Percentiles rank a stretch among this genome's conserved stretches.
Evolutionary conservation across 2,329 filamentous ascomycete genomes (phyloP).

Genomic region (Penicillium sp.): DNA sequence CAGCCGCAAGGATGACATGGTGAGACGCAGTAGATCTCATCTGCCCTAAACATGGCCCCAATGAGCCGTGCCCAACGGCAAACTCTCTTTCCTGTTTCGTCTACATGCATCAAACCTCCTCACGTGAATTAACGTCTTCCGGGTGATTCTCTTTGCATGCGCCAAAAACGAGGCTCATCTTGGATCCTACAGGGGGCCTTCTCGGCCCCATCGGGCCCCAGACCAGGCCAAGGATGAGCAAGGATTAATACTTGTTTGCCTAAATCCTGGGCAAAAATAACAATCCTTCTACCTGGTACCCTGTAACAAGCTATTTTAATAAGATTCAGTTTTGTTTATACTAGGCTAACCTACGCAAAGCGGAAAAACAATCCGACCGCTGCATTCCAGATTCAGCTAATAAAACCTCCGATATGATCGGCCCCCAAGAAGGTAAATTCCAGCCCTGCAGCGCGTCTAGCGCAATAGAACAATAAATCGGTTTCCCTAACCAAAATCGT

Average conservation of each 20-base stretch:
- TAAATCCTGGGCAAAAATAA: background rate
- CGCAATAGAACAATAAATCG: background rate
- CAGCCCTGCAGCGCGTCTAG: background rate
- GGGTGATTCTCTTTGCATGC: background rate
- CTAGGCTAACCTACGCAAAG: background rate
- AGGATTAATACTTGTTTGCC: background rate
- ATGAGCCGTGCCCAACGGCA: background rate
- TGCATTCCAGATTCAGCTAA: background rate
- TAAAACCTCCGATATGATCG: background rate
- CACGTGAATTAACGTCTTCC: background rate
- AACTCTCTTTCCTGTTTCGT: background rate
- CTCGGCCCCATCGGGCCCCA: no score
- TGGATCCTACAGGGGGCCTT: no score
- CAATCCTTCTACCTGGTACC: background rate
- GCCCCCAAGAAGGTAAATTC: background rate
- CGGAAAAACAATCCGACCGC: background rate
- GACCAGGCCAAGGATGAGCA: background rate
- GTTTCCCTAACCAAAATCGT: no score
- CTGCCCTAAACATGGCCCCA: background rate
- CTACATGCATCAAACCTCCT: background rate
- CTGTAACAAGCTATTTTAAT: background rate
- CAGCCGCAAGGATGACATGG: constrained; percentile 11
- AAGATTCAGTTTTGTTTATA: background rate
- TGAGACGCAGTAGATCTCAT: constrained; percentile 4
- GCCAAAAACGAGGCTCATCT: no score